These are phyloP conservation scores for Salix exigua DNA, from an alignment of 345 rosid species.

Conservation along the genomic window DNA sequence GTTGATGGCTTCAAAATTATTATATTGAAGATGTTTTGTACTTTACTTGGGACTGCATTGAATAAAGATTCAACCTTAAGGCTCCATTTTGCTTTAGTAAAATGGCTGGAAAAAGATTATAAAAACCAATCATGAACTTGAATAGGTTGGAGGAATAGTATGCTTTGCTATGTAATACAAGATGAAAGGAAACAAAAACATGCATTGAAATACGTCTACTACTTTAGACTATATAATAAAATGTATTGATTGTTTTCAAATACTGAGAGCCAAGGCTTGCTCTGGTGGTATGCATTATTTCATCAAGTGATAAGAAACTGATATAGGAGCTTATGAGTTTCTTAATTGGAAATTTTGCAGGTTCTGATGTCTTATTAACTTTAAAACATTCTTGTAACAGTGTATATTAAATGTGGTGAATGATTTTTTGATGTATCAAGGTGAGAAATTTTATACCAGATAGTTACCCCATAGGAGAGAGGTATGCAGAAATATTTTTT, in stretches of 20 bases:
- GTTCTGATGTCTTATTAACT: neutral
- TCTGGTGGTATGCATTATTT: neutral
- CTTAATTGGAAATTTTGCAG: neutral
- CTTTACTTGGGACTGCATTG: neutral
- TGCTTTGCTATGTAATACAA: neutral
- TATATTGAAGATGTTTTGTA: neutral
- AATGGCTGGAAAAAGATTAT: neutral
- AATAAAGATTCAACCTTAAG: neutral
- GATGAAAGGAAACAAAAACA: neutral
- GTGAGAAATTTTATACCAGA: too few species aligned
- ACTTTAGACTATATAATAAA: neutral
- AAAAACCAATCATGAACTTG: neutral
- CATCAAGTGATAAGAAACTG: neutral
- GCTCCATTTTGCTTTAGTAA: neutral
- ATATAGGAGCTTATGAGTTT: neutral
- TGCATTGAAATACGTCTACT: neutral
- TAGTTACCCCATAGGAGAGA: too few species aligned
- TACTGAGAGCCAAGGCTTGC: neutral
- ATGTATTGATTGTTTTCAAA: neutral
- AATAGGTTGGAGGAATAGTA: neutral
- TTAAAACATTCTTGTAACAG: neutral
- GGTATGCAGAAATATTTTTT: too few species aligned
- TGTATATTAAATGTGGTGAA: neutral
- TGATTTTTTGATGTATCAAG: neutral
- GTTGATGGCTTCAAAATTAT: neutral